Evolutionary conservation across 73 alveolate genomes (phyloP).

Genomic region (Paramecium sonneborni): DNA sequence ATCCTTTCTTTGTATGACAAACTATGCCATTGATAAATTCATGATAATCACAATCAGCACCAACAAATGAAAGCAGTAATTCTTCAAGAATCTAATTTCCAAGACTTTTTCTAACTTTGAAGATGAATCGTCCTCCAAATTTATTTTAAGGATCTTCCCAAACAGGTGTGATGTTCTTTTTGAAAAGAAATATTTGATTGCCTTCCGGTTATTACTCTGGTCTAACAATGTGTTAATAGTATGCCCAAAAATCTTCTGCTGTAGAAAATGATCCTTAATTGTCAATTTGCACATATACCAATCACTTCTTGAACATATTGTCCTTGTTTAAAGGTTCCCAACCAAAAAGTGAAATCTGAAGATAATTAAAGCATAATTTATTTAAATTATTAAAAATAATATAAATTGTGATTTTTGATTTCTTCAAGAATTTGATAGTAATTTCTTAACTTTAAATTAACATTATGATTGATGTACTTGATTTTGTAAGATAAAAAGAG

Average conservation of each 20-base stretch:
- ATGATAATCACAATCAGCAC: not conserved
- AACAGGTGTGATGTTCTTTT: not conserved
- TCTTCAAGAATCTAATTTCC: slow-evolving; percentile 34
- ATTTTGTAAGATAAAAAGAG: no score
- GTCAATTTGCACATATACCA: not conserved
- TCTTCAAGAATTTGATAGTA: no score
- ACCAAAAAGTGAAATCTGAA: slow-evolving; percentile 20
- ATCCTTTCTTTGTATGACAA: slow-evolving; percentile 46
- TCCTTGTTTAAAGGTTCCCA: slow-evolving; percentile 11
- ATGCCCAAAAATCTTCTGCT: slow-evolving; percentile 57
- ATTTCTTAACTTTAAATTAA: no score
- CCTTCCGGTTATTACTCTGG: slow-evolving; percentile 45
- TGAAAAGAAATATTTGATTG: slow-evolving; percentile 18
- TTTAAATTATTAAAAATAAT: not conserved
- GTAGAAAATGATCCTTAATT: slow-evolving; percentile 18
- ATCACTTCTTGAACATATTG: not conserved
- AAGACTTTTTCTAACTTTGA: slow-evolving; percentile 37
- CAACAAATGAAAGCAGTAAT: not conserved
- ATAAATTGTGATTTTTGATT: no score
- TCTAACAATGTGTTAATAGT: slow-evolving; percentile 25
- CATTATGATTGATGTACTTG: no score
- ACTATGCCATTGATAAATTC: slow-evolving; percentile 12
- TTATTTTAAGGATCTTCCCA: slow-evolving; percentile 44
- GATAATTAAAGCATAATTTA: not conserved
- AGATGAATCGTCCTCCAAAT: slow-evolving; percentile 28